Evolutionary conservation across 805 yeast species (phyloP).

Genomic region (Candida maesae): DNA sequence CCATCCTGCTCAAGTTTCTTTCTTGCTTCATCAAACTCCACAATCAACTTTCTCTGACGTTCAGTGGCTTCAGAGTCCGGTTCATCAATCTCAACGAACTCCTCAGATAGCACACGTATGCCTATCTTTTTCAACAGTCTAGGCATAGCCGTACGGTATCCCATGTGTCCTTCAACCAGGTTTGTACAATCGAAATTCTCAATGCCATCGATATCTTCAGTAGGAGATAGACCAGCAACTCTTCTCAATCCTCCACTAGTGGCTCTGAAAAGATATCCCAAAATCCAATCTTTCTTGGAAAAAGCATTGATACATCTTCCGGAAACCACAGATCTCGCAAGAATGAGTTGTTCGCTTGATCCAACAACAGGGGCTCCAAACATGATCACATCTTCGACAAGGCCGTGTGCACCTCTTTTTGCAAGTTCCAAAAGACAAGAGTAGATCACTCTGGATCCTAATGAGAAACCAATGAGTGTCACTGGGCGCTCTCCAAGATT

Average conservation of each 20-base stretch:
- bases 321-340: conserved; percentile 82
- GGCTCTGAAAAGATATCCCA: conserved; percentile 92
- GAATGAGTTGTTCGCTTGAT: conserved; percentile 68
- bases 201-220: conserved; percentile 58
- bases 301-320: conserved; percentile 89
- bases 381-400: conserved; percentile 81
- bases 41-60: conserved; percentile 74
- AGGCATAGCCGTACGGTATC: conserved; percentile 94
- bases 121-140: conserved; percentile 62
- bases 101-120: conserved; percentile 83
- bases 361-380: conserved; percentile 89
- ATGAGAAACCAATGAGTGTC: conserved; percentile 87
- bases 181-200: conserved; percentile 89
- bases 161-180: conserved; percentile 91
- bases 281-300: conserved; percentile 91
- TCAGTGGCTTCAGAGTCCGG: conserved; percentile 87
- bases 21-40: conserved; percentile 84
- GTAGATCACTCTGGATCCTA: conserved; percentile 89
- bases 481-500: conserved; percentile 91
- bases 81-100: conserved; percentile 92
- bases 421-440: conserved; percentile 88
- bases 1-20: conserved; percentile 50
- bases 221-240: conserved; percentile 86
- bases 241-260: conserved; percentile 90
- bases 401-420: conserved; percentile 78